These are phyloP conservation scores for Diutina mesorugosa DNA, from an alignment of 1,139 yeast genomes.

Conservation along the genomic window DNA sequence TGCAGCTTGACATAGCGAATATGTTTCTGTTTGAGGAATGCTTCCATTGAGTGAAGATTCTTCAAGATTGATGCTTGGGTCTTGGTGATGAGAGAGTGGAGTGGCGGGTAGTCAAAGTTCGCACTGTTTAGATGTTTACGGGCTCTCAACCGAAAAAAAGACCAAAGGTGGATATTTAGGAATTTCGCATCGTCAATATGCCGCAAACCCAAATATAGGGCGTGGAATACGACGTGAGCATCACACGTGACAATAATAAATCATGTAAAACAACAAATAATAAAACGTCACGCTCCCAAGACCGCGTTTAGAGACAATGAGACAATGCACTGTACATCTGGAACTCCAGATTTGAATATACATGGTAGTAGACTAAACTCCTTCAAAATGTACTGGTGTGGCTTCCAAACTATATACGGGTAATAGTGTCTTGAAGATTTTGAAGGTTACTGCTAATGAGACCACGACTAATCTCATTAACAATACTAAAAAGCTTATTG, in stretches of 20 bases:
- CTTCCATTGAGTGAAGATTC: background rate
- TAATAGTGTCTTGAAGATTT: no score
- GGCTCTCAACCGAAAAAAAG: background rate
- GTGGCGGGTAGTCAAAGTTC: background rate
- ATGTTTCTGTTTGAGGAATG: conserved; percentile 9
- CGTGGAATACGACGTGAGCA: background rate
- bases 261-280: background rate
- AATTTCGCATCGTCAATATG: background rate
- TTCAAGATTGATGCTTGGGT: background rate
- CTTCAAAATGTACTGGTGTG: no score
- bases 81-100: background rate
- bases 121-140: background rate
- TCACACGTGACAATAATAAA: background rate
- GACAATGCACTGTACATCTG: background rate
- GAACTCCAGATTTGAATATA: no score
- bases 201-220: background rate
- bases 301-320: background rate
- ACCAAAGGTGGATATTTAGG: background rate
- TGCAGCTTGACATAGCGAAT: conserved; percentile 25
- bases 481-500: background rate
- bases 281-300: background rate
- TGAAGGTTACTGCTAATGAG: background rate
- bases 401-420: no score
- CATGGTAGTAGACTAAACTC: no score
- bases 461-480: background rate